phyloP scores from a whole-genome alignment of 2,329 filamentous ascomycete genomes.

The Sphaerulina musiva region DNA sequence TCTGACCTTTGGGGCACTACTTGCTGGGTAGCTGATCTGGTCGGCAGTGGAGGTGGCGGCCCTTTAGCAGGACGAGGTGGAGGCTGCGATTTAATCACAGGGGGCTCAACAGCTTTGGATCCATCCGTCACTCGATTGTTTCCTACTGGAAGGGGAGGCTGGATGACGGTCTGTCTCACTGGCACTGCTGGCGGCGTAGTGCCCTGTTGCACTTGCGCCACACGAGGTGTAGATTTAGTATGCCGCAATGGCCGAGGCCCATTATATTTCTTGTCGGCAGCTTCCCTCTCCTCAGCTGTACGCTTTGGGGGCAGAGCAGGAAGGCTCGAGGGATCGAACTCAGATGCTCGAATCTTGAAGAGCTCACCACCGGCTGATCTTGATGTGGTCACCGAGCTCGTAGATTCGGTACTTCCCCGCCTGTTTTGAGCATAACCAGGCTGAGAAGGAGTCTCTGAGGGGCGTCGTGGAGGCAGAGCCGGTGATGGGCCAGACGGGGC shows the following conservation, averaged over 20 bases:
- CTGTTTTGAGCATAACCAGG: conserved; percentile 29
- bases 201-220: conserved; percentile 20
- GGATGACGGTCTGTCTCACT: conserved; percentile 12
- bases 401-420: conserved; percentile 45
- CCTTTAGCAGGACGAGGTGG: conserved; percentile 26
- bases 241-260: conserved; percentile 19
- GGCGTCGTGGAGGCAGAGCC: conserved; percentile 40
- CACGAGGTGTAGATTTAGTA: conserved; percentile 21
- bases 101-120: neutral
- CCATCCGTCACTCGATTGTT: neutral
- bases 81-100: conserved; percentile 8
- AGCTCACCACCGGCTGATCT: conserved; percentile 32
- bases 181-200: conserved; percentile 24
- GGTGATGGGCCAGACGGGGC: conserved; percentile 33
- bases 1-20: neutral
- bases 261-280: conserved; percentile 23
- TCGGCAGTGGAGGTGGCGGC: conserved; percentile 11
- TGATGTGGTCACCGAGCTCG: conserved; percentile 45
- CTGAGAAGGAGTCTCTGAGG: conserved; percentile 35
- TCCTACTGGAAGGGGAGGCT: conserved; percentile 11
- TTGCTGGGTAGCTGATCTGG: neutral
- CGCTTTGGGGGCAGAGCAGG: conserved; percentile 50
- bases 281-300: conserved; percentile 38
- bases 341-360: conserved; percentile 40
- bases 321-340: conserved; percentile 50